Evolutionary conservation across 208 protist genomes (phyloP).

Genomic region (Trypanosoma rangeli): DNA sequence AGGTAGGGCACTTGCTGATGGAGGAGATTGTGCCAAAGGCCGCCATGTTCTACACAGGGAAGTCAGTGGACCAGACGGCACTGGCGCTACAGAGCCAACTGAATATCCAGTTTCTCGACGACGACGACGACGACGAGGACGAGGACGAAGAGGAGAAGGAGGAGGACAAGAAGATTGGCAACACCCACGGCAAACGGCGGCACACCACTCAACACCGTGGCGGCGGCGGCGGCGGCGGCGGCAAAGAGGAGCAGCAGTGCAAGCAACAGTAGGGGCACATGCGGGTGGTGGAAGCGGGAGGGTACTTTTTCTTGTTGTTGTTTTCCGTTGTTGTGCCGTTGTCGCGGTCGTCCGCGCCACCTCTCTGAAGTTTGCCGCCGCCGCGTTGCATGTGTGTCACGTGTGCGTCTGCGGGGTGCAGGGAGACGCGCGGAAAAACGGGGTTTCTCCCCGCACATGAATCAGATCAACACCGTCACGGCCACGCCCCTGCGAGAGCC

Average conservation of each 20-base stretch:
- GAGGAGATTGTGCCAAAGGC: conserved; percentile 82
- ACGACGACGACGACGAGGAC: conserved; percentile 59
- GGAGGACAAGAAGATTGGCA: conserved; percentile 36
- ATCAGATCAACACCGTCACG: no score
- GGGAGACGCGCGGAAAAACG: not conserved
- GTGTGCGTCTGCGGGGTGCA: not conserved
- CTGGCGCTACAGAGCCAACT: conserved; percentile 37
- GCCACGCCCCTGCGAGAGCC: no score
- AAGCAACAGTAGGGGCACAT: conserved; percentile 56
- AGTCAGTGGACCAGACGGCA: conserved; percentile 68
- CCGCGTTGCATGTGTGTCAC: not conserved
- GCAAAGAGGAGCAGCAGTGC: conserved; percentile 52
- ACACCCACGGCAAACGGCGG: conserved; percentile 13
- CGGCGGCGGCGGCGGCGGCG: conserved; percentile 8
- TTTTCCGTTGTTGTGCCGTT: not conserved
- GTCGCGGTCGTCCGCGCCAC: no score
- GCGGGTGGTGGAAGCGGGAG: not conserved
- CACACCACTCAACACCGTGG: conserved; percentile 1
- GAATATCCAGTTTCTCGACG: conserved; percentile 25
- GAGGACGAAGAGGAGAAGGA: conserved; percentile 51
- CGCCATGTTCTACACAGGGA: conserved; percentile 89
- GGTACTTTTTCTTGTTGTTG: not conserved
- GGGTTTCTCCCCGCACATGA: no score
- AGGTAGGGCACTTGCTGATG: conserved; percentile 73
- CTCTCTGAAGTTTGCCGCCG: no score